Conservation (phyloP, 495 filamentous ascomycete species). For the Parathielavia appendiculata region DNA sequence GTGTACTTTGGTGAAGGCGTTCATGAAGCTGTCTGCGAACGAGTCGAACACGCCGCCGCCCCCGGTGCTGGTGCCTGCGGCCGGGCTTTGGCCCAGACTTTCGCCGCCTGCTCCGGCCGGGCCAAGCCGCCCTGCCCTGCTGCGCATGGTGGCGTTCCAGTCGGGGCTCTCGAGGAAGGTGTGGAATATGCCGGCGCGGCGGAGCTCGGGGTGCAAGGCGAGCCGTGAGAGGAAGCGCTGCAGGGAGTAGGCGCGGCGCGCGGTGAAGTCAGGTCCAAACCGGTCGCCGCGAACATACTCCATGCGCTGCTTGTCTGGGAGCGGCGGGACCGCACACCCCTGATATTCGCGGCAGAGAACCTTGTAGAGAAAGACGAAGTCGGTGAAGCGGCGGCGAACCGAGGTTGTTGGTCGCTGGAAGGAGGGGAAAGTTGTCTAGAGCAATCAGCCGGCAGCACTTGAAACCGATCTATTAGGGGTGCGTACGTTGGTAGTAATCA, state of each 20-base stretch:
- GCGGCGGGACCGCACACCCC: constrained; percentile 83
- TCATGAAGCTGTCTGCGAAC: constrained; percentile 93
- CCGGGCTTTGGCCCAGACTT: constrained; percentile 4
- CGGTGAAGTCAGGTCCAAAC: constrained; percentile 91
- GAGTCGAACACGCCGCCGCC: constrained; percentile 76
- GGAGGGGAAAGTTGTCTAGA: constrained; percentile 83
- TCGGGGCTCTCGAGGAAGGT: constrained; percentile 88
- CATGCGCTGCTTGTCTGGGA: constrained; percentile 99
- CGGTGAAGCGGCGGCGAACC: constrained; percentile 88
- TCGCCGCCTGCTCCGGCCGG: constrained; percentile 24
- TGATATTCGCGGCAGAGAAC: constrained; percentile 79
- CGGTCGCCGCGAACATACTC: constrained; percentile 94
- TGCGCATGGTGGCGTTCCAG: constrained; percentile 94
- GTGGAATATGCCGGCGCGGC: constrained; percentile 73
- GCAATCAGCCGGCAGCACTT: constrained; percentile 6
- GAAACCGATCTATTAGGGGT: background rate
- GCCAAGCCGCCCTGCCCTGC: constrained; percentile 56
- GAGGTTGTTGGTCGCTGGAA: constrained; percentile 73
- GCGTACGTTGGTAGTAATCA: constrained; percentile 83
- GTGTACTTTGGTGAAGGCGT: constrained; percentile 93
- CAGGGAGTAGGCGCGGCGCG: constrained; percentile 79
- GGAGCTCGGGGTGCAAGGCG: constrained; percentile 81
- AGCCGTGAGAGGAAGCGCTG: constrained; percentile 87
- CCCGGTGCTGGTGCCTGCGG: constrained; percentile 28
- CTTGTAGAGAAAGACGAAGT: constrained; percentile 97